Base-by-base conservation (phyloP, 2,329 filamentous ascomycete genomes). In the Penicillium sp. region DNA sequence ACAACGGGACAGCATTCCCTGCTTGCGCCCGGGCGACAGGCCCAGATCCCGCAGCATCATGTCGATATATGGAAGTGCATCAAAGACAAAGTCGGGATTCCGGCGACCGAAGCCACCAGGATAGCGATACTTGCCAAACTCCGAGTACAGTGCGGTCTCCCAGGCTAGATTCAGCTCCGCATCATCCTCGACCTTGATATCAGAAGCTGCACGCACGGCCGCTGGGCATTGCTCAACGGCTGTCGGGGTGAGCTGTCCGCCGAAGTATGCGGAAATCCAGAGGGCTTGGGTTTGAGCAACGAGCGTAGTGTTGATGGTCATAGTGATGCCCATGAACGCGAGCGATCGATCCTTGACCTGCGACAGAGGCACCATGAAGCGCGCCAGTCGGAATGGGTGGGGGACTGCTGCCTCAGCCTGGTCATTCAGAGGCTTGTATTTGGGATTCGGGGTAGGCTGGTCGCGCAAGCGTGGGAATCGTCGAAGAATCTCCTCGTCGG, bases 41-140 rank as follows among this genome's bases (percentile, higher is more conserved):
- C 85, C 89, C 58, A 93, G 68, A 72, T 94, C 90, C 4, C 78
- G 76, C 61, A 91, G 71, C 70, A 94, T 73, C 69, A 88, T 69
- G 73, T 93, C 90, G 19, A 92, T 72, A 70, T 92, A 95, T 4
- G 89, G 89, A 57, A 94, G 73, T 0, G 84, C 84, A 73, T 95
- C 91, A 70, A 94, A 93, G 19, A 91, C 87, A 65, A 93, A 88
- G 72, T 91, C 89, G 0, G 76, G 75, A 11, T 76, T 74, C 1
- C 71, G 69, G 11, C 79, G 80, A 1, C 89, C 89, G 69, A 86
- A 87, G 0, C 89, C 89, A 0, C 64, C 74, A 0, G 73, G 75
- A 68, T 90, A 90, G 28, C 90, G 82, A 84, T 88, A 89, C 65
- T 83, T 86, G 4, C 88, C 88, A 71, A 89, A 94, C 40, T 89